Base-by-base conservation (phyloP, 257 asterid species). In the Cruciata laevipes region DNA sequence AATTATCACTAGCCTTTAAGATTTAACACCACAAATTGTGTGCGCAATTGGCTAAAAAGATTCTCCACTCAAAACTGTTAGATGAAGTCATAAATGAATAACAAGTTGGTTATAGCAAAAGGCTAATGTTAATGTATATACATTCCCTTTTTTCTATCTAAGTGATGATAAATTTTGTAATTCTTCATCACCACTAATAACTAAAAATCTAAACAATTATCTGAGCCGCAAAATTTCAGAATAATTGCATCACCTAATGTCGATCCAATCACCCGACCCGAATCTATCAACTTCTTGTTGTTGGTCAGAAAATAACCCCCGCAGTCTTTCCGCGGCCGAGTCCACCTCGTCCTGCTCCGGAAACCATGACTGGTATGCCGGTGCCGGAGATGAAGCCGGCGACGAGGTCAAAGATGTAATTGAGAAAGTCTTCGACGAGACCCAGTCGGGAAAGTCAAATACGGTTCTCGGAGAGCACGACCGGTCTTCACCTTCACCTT, bases 361-460 rank as follows among this genome's bases (percentile, higher is more conserved):
- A 4, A 49, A 65, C 77, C 77, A 69, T 4, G 60, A 67, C 17
- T 18, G 57, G 6, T 40, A 67, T 24, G 61, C 73, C 47, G 66
- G 52, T 47, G 61, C 44, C 1, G 74, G 62, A 56, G 74, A 70
- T 4, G 7, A 73, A 60, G 82, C 44, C 0, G 74, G 60, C 61
- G 74, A 70, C 6, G 10, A 76, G 60, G 83, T 66, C 65, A 82
- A 84, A 71, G 90, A 77, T 47, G 84, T 75, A 57, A 72, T 78
- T 74, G 91, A 75, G 70, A 76, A 38, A 10, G 86, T 32, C 12
- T 9, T 57, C 14, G 80, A 61, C 24, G 82, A 77, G 18, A 27
- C 83, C 90, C 90, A 91, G 13, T 86, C 91, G 0, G 88, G 81
- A 61, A 85, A 85, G 66, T 92, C 96, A 8, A 89, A 87, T 16